phyloP scores from a whole-genome alignment of 495 filamentous ascomycete species.

The Massariosphaeria phaeospora region DNA sequence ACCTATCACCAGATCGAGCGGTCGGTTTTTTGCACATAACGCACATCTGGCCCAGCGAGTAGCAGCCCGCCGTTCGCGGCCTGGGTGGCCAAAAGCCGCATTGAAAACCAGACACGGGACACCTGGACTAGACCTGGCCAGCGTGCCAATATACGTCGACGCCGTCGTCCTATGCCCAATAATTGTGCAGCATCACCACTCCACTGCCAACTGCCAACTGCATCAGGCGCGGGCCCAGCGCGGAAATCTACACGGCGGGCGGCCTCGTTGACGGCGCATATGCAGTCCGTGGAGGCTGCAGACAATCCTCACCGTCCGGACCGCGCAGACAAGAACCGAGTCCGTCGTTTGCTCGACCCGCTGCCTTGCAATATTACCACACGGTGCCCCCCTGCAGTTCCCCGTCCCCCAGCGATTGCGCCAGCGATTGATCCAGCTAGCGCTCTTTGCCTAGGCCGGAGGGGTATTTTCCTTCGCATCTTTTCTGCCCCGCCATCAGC shows the following conservation, averaged over 20 bases:
- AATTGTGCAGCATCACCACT: too few relatives aligned
- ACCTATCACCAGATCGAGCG: constrained; percentile 13
- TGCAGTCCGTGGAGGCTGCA: not conserved
- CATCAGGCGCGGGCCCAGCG: constrained; percentile 7
- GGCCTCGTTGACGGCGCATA: not conserved
- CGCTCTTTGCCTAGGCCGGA: constrained; percentile 22
- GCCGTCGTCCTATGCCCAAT: not conserved
- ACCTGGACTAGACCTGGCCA: constrained; percentile 7
- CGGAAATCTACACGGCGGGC: constrained; percentile 8
- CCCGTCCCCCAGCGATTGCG: constrained; percentile 11
- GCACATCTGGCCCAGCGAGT: constrained; percentile 16
- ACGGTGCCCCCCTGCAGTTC: not conserved
- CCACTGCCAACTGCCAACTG: constrained; percentile 13
- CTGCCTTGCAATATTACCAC: constrained; percentile 4
- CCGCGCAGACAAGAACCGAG: not conserved
- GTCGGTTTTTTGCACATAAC: constrained; percentile 26
- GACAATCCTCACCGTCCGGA: not conserved
- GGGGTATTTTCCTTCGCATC: constrained; percentile 17
- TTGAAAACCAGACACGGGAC: constrained; percentile 32
- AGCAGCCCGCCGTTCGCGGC: constrained; percentile 1
- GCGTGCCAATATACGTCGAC: constrained; percentile 14
- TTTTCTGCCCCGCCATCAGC: constrained; percentile 33
- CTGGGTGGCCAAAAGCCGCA: constrained; percentile 27
- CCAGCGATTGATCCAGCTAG: constrained; percentile 26
- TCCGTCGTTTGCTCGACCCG: not conserved